Conservation (phyloP, 2,329 filamentous ascomycete species). For the Sclerotinia glacialis region DNA sequence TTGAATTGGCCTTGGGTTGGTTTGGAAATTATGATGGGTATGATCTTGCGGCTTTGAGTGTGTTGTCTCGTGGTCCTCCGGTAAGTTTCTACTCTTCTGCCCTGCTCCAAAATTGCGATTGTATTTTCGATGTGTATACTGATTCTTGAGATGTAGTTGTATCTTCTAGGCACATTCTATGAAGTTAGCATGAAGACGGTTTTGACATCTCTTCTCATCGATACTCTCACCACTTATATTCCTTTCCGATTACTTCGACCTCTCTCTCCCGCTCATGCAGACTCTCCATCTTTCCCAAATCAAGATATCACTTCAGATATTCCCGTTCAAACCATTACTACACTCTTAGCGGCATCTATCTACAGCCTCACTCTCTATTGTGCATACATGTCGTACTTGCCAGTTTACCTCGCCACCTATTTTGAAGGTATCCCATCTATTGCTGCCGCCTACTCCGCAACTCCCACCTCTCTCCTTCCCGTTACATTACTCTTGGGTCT, state of each 20-base stretch:
- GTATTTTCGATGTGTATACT: constrained; percentile 6
- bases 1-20: constrained; percentile 73
- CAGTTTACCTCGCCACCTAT: constrained; percentile 67
- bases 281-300: constrained; percentile 54
- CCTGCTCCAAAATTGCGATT: background rate
- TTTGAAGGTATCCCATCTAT: constrained; percentile 72
- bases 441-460: constrained; percentile 62
- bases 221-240: constrained; percentile 64
- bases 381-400: constrained; percentile 68
- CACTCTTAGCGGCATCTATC: constrained; percentile 66
- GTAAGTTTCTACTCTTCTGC: constrained; percentile 43
- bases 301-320: constrained; percentile 63
- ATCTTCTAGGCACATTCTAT: constrained; percentile 78
- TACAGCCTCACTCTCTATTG: constrained; percentile 72
- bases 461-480: constrained; percentile 59
- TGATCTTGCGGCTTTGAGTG: constrained; percentile 62
- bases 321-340: constrained; percentile 61
- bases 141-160: constrained; percentile 51
- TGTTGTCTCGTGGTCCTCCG: constrained; percentile 72
- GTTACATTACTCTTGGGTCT: constrained; percentile 58
- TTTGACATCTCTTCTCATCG: constrained; percentile 61
- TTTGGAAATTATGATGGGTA: constrained; percentile 69
- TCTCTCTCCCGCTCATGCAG: constrained; percentile 60
- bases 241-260: constrained; percentile 75
- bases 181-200: constrained; percentile 60